These are phyloP conservation scores for Plantago rigida DNA, from an alignment of 305 asterid species.

Conservation along the genomic window DNA sequence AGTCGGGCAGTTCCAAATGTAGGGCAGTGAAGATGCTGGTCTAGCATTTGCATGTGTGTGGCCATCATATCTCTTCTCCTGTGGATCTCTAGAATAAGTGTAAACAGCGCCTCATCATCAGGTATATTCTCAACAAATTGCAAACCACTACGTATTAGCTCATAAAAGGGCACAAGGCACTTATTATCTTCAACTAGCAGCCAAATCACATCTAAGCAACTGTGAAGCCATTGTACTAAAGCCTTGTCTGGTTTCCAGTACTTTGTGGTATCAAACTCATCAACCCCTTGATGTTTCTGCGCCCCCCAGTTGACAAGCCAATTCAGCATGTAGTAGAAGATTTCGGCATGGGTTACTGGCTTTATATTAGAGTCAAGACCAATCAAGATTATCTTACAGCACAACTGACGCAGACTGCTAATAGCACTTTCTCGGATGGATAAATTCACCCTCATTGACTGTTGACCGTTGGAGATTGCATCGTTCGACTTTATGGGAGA, in stretches of 20 bases:
- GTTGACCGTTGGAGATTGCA: constrained; percentile 44
- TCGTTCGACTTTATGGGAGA: constrained; percentile 73
- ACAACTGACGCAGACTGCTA: constrained; percentile 75
- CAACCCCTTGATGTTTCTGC: constrained; percentile 55
- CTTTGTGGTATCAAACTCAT: constrained; percentile 59
- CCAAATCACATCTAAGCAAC: constrained; percentile 93
- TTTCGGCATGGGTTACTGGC: constrained; percentile 73
- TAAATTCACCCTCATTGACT: constrained; percentile 38
- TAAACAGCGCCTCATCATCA: constrained; percentile 89
- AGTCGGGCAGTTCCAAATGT: constrained; percentile 93
- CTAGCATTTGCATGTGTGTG: constrained; percentile 96
- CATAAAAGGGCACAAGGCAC: constrained; percentile 91
- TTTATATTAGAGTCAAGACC: constrained; percentile 64
- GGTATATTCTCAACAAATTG: constrained; percentile 90
- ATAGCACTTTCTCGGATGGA: constrained; percentile 56
- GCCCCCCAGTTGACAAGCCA: constrained; percentile 92
- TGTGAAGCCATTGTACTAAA: constrained; percentile 78
- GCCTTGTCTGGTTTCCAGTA: constrained; percentile 73
- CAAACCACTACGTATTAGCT: constrained; percentile 78
- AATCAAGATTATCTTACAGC: constrained; percentile 78
- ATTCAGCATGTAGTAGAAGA: constrained; percentile 70
- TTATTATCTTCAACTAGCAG: constrained; percentile 70
- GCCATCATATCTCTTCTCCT: constrained; percentile 96
- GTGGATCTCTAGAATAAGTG: constrained; percentile 87
- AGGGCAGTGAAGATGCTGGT: constrained; percentile 96